phyloP scores from a whole-genome alignment of 768 basidiomycete species.

The Lactarius psammicola region DNA sequence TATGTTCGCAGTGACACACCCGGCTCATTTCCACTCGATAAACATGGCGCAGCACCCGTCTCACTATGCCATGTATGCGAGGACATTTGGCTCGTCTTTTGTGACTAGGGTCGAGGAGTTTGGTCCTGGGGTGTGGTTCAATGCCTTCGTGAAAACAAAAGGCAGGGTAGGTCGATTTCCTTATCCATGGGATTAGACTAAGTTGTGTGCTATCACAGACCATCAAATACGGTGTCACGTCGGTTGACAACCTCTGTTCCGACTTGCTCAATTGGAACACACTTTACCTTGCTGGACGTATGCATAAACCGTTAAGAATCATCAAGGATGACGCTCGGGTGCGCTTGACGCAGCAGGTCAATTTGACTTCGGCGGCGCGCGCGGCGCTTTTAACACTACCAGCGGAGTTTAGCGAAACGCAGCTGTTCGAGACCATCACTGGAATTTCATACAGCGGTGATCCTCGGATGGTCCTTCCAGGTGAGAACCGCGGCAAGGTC shows the following conservation, averaged over 20 bases:
- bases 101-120: slow-evolving; percentile 75
- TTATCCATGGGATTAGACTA: not conserved
- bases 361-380: slow-evolving; percentile 86
- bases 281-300: slow-evolving; percentile 90
- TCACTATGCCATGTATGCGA: slow-evolving; percentile 89
- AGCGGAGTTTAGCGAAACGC: slow-evolving; percentile 71
- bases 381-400: slow-evolving; percentile 88
- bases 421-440: slow-evolving; percentile 84
- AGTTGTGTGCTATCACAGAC: slow-evolving; percentile 45
- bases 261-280: slow-evolving; percentile 93
- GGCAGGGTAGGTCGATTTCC: slow-evolving; percentile 65
- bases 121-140: slow-evolving; percentile 93
- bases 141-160: slow-evolving; percentile 80
- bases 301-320: slow-evolving; percentile 96
- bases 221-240: slow-evolving; percentile 97
- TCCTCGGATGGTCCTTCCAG: slow-evolving; percentile 90
- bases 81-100: slow-evolving; percentile 78
- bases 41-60: slow-evolving; percentile 90
- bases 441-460: slow-evolving; percentile 87
- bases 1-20: slow-evolving; percentile 92
- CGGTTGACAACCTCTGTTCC: slow-evolving; percentile 81
- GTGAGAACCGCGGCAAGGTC: slow-evolving; percentile 95
- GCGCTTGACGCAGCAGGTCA: slow-evolving; percentile 88
- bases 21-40: slow-evolving; percentile 91
- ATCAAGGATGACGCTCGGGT: slow-evolving; percentile 92